Evolutionary conservation across 345 rosid species (phyloP).

Genomic region (Rubroshorea leprosula): DNA sequence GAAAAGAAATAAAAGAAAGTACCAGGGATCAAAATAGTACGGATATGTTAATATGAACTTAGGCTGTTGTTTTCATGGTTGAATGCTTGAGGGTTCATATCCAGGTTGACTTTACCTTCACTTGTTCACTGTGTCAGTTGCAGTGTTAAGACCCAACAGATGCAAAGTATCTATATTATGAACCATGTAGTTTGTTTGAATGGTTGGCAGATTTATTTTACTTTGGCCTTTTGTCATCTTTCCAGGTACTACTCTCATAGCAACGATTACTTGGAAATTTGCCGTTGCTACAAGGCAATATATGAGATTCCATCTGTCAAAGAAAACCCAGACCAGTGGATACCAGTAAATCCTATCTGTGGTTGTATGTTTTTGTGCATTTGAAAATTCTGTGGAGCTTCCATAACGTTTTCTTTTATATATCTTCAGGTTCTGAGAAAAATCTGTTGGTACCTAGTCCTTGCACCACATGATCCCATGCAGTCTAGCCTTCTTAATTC

Average conservation of each 20-base stretch:
- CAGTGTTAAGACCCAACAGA: background rate
- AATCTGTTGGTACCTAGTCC: slow-evolving; percentile 75
- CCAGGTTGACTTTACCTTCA: no score
- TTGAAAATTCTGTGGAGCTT: background rate
- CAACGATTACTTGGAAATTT: slow-evolving; percentile 85
- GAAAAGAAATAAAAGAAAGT: no score
- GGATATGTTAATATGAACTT: no score
- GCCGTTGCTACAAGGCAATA: slow-evolving; percentile 88
- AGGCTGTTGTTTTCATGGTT: no score
- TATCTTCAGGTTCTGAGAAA: slow-evolving; percentile 57
- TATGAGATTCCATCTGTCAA: slow-evolving; percentile 85
- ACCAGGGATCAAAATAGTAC: no score
- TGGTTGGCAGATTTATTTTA: background rate
- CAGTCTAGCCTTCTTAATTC: slow-evolving; percentile 79
- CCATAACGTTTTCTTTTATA: slow-evolving; percentile 1
- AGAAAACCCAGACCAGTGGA: slow-evolving; percentile 75
- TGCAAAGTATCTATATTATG: background rate
- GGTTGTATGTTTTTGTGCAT: background rate
- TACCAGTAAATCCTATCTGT: slow-evolving; percentile 42
- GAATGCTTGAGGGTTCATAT: no score
- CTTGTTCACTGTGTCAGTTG: background rate
- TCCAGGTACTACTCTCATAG: slow-evolving; percentile 73
- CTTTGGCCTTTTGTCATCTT: background rate
- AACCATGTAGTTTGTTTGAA: background rate
- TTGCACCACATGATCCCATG: slow-evolving; percentile 77